Conservation (phyloP, 2,329 filamentous ascomycete species). For the Lasiodiplodia citricola region DNA sequence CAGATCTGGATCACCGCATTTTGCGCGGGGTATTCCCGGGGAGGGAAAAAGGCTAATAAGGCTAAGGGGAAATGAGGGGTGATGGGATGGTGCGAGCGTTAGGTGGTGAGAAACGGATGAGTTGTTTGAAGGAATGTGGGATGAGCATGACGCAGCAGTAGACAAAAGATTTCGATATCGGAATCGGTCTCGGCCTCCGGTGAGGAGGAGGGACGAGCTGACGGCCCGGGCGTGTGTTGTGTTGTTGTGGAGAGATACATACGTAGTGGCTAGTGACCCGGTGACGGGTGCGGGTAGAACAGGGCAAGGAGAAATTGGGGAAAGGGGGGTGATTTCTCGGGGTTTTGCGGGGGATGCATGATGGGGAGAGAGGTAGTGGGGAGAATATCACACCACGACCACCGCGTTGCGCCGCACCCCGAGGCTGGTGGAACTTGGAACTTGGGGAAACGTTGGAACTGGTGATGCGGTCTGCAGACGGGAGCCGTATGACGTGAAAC, state of each 20-base stretch:
- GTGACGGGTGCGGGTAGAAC: background rate
- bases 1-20: background rate
- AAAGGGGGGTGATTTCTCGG: background rate
- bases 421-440: background rate
- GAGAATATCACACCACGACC: background rate
- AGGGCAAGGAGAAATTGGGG: background rate
- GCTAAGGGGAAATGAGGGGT: background rate
- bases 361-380: background rate
- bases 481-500: background rate
- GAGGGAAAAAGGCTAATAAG: background rate
- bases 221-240: background rate
- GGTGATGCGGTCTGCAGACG: background rate
- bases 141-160: background rate
- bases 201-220: background rate
- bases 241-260: background rate
- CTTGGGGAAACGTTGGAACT: background rate
- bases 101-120: background rate
- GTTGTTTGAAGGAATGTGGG: background rate
- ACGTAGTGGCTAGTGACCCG: background rate
- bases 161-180: background rate
- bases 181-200: background rate
- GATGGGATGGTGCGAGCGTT: background rate
- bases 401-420: background rate
- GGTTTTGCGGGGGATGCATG: background rate
- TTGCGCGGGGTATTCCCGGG: background rate